phyloP scores from a whole-genome alignment of 148 eudicot genomes.

The Silene latifolia region DNA sequence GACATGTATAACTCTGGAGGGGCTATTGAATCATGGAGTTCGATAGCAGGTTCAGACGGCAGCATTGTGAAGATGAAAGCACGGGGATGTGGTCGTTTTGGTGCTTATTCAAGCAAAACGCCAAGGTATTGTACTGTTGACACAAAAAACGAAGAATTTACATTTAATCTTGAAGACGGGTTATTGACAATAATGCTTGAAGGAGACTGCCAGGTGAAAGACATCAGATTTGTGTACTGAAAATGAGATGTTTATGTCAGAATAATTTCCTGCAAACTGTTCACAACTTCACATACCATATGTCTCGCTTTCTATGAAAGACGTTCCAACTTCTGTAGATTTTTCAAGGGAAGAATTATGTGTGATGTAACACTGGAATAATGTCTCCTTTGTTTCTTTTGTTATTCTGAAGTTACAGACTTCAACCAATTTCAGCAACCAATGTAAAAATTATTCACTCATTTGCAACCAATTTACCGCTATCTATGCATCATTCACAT shows the following conservation, averaged over 20 bases:
- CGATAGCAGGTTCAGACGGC: conserved; percentile 10
- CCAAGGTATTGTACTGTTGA: conserved; percentile 38
- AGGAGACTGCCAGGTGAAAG: conserved; percentile 42
- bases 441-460: no score
- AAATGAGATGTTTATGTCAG: background rate
- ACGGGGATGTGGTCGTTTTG: conserved; percentile 51
- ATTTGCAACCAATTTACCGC: no score
- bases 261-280: background rate
- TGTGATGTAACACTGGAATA: background rate
- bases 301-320: background rate
- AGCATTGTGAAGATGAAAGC: conserved; percentile 33
- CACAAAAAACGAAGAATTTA: conserved; percentile 16
- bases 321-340: background rate
- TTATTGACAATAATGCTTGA: conserved; percentile 40
- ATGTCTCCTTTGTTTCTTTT: background rate
- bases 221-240: conserved; percentile 38
- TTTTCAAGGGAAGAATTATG: background rate
- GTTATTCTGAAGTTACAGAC: conserved; percentile 4
- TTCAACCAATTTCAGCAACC: no score
- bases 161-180: conserved; percentile 28
- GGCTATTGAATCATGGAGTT: conserved; percentile 38
- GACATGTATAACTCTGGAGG: conserved; percentile 63
- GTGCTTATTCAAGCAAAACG: conserved; percentile 40
- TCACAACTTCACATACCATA: background rate
- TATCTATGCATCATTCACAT: no score